Conservation (phyloP, 2,329 filamentous ascomycete species). For the Geosmithia putterillii region DNA sequence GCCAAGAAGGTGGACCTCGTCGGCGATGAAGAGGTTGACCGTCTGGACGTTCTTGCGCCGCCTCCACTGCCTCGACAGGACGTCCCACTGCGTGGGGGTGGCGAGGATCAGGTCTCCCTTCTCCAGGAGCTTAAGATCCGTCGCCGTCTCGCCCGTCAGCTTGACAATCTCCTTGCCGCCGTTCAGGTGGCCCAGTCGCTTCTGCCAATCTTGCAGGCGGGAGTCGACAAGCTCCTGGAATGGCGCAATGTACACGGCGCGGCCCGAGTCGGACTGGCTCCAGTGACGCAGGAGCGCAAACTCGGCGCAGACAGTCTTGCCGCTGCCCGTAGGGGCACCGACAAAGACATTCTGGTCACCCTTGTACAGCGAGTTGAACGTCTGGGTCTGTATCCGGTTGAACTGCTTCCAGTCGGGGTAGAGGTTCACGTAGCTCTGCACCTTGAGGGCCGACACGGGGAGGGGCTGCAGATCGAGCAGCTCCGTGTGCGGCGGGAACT, state of each 20-base stretch:
- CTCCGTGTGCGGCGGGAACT: constrained; percentile 88
- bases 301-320: constrained; percentile 94
- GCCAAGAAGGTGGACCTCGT: constrained; percentile 88
- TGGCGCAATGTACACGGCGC: constrained; percentile 87
- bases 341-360: constrained; percentile 91
- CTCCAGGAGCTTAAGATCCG: constrained; percentile 80
- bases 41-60: constrained; percentile 89
- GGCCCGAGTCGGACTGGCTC: constrained; percentile 44
- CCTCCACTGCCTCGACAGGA: constrained; percentile 91
- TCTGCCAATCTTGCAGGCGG: constrained; percentile 73
- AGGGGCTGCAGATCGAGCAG: constrained; percentile 85
- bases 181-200: constrained; percentile 56
- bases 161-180: constrained; percentile 88
- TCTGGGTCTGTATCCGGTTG: constrained; percentile 96
- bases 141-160: constrained; percentile 82
- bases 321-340: constrained; percentile 84
- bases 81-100: constrained; percentile 91
- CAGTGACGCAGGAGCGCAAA: constrained; percentile 86
- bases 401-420: constrained; percentile 81
- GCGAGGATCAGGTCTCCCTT: constrained; percentile 81
- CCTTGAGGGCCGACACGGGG: constrained; percentile 79
- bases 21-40: constrained; percentile 83
- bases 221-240: constrained; percentile 88
- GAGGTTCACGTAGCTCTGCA: constrained; percentile 65
- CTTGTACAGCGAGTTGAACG: constrained; percentile 85